These are phyloP conservation scores for Phytophthora sojae DNA, from an alignment of 352 stramenopile species.

Conservation along the genomic window DNA sequence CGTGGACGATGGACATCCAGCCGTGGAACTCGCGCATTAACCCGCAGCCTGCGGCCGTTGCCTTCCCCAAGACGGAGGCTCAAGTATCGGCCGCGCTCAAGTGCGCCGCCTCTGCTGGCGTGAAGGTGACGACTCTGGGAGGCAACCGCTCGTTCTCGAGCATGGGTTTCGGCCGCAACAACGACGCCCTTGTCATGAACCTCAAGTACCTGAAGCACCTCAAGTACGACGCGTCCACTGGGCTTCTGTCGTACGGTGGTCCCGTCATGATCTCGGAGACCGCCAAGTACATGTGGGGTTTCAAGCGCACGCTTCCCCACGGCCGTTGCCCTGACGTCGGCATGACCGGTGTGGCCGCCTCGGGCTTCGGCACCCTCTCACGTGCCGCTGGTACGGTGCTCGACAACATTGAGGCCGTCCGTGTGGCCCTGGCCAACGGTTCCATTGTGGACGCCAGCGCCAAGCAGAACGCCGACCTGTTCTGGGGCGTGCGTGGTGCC, in stretches of 20 bases:
- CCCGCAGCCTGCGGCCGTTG: neutral
- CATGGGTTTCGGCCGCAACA: neutral
- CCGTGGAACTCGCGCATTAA: neutral
- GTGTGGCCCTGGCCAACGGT: neutral
- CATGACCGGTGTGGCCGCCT: neutral
- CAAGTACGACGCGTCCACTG: neutral
- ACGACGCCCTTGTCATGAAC: neutral
- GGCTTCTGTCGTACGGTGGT: neutral
- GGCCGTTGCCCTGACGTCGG: neutral
- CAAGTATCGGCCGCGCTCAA: neutral
- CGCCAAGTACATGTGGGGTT: neutral
- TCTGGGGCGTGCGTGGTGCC: neutral
- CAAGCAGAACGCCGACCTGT: neutral
- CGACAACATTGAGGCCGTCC: neutral
- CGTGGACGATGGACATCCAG: too few species aligned
- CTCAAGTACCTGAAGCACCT: neutral
- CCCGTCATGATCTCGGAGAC: slow-evolving; percentile 1
- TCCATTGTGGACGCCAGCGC: neutral
- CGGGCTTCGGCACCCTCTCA: neutral
- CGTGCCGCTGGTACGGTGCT: neutral
- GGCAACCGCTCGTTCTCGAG: slow-evolving; percentile 1
- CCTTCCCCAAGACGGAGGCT: neutral
- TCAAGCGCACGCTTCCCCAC: slow-evolving; percentile 1
- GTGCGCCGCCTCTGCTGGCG: neutral
- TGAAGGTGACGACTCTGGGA: neutral